Evolutionary conservation across 495 filamentous ascomycete genomes (phyloP), one percentile per base, ranked within the genome.

Genomic region (Tetracladium setigerum): DNA sequence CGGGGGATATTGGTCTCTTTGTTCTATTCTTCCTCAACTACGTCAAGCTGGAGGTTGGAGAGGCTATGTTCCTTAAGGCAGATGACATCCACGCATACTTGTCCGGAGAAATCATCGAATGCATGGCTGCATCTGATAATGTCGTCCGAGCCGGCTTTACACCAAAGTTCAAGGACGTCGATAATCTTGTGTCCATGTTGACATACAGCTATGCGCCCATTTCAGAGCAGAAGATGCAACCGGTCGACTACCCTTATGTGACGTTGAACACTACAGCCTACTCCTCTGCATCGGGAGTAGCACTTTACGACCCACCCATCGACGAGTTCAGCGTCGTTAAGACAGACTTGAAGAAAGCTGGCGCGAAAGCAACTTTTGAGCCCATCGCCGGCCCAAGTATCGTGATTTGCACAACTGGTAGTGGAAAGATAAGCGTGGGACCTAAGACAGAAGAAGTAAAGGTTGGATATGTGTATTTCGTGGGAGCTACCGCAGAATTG

Each of bases 41-140:
- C 54, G 79, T 90, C 56, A 79, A 77, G 54, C 72, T 98, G 11
- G 69, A 82, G 14, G 77, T 89, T 8, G 92, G 92, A 30, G 91
- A 98, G 64, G 92, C 90, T 13, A 89, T 98, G 74, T 98, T 96
- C 68, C 70, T 98, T 17, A 87, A 86, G 56, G 92, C 92, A 13
- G 88, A 98, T 57, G 92, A 96, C 56, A 95, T 96, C 50, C 92
- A 98, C 61, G 92, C 92, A 15, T 98, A 98, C 63, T 73, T 98
- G 30, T 89, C 83, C 18, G 92, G 92, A 37, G 92, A 98, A 49
- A 95, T 98, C 56, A 89, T 98, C 56, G 92, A 98, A 67, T 97
- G 92, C 73, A 98, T 98, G 92, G 92, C 92, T 1, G 84, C 87
- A 16, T 94, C 87, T 30, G 92, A 98, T 69, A 98, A 98, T 53